Percentiles rank a stretch among this genome's conserved stretches.
phyloP scores from a whole-genome alignment of 2,329 filamentous ascomycete species.

The Monilinia polystroma region DNA sequence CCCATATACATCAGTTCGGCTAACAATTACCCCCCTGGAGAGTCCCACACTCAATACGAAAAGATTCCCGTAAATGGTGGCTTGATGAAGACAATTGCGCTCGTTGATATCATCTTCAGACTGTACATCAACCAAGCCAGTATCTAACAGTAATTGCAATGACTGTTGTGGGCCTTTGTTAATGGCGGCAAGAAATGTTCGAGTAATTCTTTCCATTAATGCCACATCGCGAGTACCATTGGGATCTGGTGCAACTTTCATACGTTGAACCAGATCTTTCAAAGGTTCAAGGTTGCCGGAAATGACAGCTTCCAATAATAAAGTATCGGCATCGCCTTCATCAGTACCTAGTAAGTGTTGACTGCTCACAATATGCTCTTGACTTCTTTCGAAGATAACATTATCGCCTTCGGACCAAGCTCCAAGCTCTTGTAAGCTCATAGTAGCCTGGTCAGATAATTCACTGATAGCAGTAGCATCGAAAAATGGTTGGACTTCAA shows the following conservation, averaged over 20 bases:
- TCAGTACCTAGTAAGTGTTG: constrained; percentile 71
- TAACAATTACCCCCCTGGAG: constrained; percentile 71
- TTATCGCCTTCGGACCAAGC: constrained; percentile 97
- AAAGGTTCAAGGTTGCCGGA: constrained; percentile 75
- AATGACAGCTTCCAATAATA: constrained; percentile 83
- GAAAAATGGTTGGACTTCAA: constrained; percentile 98
- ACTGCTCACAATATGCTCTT: constrained; percentile 64
- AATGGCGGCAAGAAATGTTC: constrained; percentile 87
- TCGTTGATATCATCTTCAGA: constrained; percentile 98
- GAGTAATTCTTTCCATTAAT: constrained; percentile 74
- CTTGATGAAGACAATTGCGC: constrained; percentile 92
- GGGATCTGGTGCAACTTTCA: constrained; percentile 57
- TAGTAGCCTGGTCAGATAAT: constrained; percentile 93
- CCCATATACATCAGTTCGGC: constrained; percentile 87
- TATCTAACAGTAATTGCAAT: constrained; percentile 73
- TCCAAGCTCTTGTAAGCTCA: constrained; percentile 89
- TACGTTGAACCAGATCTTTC: constrained; percentile 74
- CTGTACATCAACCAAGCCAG: constrained; percentile 80
- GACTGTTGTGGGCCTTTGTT: constrained; percentile 79
- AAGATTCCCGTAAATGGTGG: constrained; percentile 86
- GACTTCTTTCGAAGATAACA: constrained; percentile 68
- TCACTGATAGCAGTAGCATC: constrained; percentile 96
- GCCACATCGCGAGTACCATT: constrained; percentile 57
- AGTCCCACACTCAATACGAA: constrained; percentile 77
- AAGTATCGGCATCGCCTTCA: constrained; percentile 84